Evolutionary conservation across 2,329 filamentous ascomycete species (phyloP).

Genomic region (Pyrenochaeta sp.): DNA sequence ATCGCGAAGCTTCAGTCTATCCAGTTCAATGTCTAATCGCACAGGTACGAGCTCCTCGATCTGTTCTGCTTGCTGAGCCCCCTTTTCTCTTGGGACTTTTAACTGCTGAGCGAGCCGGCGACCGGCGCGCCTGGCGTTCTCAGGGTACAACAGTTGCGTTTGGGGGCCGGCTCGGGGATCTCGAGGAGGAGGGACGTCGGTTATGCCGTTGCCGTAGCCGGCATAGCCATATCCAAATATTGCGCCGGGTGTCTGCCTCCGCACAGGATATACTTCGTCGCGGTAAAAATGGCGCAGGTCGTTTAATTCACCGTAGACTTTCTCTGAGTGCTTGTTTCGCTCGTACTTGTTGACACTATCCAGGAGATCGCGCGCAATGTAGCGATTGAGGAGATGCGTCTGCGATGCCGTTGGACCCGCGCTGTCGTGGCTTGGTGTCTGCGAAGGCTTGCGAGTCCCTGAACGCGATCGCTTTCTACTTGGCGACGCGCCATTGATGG

Average conservation of each 20-base stretch:
- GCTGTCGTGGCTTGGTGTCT: slow-evolving; percentile 42
- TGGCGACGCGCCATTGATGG: slow-evolving; percentile 58
- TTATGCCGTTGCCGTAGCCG: slow-evolving; percentile 87
- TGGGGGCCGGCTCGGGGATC: slow-evolving; percentile 61
- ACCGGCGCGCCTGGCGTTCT: slow-evolving; percentile 77
- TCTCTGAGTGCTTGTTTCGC: slow-evolving; percentile 61
- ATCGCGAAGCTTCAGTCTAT: slow-evolving; percentile 93
- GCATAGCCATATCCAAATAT: slow-evolving; percentile 78
- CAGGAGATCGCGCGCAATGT: slow-evolving; percentile 70
- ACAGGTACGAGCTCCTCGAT: slow-evolving; percentile 91
- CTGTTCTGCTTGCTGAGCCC: slow-evolving; percentile 85
- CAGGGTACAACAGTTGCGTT: slow-evolving; percentile 77
- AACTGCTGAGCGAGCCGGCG: slow-evolving; percentile 77
- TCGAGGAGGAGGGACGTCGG: slow-evolving; percentile 58
- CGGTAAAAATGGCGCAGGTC: slow-evolving; percentile 37
- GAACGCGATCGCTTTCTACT: slow-evolving; percentile 68
- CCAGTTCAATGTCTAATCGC: slow-evolving; percentile 91
- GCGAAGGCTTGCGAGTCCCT: slow-evolving; percentile 62
- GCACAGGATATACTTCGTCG: slow-evolving; percentile 65
- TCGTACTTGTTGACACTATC: slow-evolving; percentile 64
- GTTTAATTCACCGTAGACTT: slow-evolving; percentile 68
- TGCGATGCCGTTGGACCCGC: slow-evolving; percentile 48
- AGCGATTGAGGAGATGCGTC: slow-evolving; percentile 66
- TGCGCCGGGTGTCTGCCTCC: slow-evolving; percentile 64
- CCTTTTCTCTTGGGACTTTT: slow-evolving; percentile 81